phyloP scores from a whole-genome alignment of 2,329 filamentous ascomycete genomes.

The Sordariomycetes sp. region DNA sequence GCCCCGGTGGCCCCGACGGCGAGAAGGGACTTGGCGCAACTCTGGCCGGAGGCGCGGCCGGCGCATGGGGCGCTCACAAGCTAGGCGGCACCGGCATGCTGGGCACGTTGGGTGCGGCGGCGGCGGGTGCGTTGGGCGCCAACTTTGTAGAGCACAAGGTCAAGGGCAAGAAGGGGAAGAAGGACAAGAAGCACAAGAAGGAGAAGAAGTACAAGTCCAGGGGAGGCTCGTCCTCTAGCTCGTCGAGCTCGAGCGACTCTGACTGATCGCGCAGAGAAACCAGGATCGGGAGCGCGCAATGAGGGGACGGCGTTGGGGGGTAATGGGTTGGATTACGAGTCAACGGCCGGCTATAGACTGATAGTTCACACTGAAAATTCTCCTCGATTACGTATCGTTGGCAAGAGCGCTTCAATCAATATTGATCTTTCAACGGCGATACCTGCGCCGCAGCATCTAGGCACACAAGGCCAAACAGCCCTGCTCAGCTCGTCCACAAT shows the following conservation, averaged over 20 bases:
- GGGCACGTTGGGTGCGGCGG: conserved; percentile 38
- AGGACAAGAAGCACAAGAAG: conserved; percentile 20
- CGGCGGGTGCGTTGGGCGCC: conserved; percentile 45
- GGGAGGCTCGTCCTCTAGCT: conserved; percentile 6
- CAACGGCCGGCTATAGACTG: too few relatives aligned
- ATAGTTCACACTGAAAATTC: too few relatives aligned
- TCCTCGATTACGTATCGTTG: too few relatives aligned
- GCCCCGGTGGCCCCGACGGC: conserved; percentile 20
- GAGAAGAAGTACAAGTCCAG: conserved; percentile 11
- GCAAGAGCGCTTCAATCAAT: too few relatives aligned
- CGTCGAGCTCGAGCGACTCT: conserved; percentile 16
- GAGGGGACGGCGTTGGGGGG: too few relatives aligned
- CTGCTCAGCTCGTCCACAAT: too few relatives aligned
- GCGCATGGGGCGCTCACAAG: conserved; percentile 44
- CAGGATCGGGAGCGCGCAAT: too few relatives aligned
- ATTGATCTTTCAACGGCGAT: too few relatives aligned
- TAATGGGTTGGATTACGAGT: too few relatives aligned
- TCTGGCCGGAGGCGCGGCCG: conserved; percentile 41
- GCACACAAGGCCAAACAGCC: too few relatives aligned
- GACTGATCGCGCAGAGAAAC: too few relatives aligned
- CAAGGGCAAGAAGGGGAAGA: conserved; percentile 20
- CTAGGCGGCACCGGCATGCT: conserved; percentile 38
- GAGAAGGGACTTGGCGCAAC: conserved; percentile 49
- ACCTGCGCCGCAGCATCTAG: too few relatives aligned
- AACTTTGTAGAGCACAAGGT: conserved; percentile 38